Evolutionary conservation across 2,329 filamentous ascomycete genomes (phyloP).

Genomic region (Microdochium nivale): DNA sequence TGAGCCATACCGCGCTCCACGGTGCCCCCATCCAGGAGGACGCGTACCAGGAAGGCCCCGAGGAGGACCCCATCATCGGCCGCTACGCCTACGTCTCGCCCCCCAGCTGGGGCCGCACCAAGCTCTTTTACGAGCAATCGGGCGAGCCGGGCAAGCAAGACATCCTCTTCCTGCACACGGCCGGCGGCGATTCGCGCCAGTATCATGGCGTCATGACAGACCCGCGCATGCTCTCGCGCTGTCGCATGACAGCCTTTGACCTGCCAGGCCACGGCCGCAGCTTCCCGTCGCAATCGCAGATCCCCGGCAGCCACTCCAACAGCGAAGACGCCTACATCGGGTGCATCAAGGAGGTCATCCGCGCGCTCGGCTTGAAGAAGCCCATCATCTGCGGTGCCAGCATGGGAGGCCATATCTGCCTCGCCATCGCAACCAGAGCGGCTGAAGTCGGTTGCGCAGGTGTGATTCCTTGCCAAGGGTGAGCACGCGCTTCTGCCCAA

Average conservation of each 20-base stretch:
- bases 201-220: conserved; percentile 45
- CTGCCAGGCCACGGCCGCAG: conserved; percentile 38
- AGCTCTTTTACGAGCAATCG: conserved; percentile 38
- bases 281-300: conserved; percentile 32
- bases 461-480: conserved; percentile 24
- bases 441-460: conserved; percentile 36
- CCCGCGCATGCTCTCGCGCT: conserved; percentile 32
- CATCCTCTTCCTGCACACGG: conserved; percentile 35
- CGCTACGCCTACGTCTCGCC: conserved; percentile 35
- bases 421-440: conserved; percentile 35
- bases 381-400: conserved; percentile 39
- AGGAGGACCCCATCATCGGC: conserved; percentile 35
- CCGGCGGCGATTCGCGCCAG: conserved; percentile 36
- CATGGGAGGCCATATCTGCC: conserved; percentile 40
- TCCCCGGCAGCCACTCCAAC: conserved; percentile 35
- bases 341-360: conserved; percentile 33
- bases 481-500: too few relatives aligned
- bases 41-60: conserved; percentile 22
- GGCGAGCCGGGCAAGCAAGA: conserved; percentile 32
- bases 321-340: conserved; percentile 36
- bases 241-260: conserved; percentile 40
- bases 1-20: conserved; percentile 35
- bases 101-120: conserved; percentile 36
- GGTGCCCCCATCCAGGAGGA: conserved; percentile 28
- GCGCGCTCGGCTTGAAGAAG: conserved; percentile 30